phyloP scores from a whole-genome alignment of 129 eudicot genomes.

The Calendula officinalis region DNA sequence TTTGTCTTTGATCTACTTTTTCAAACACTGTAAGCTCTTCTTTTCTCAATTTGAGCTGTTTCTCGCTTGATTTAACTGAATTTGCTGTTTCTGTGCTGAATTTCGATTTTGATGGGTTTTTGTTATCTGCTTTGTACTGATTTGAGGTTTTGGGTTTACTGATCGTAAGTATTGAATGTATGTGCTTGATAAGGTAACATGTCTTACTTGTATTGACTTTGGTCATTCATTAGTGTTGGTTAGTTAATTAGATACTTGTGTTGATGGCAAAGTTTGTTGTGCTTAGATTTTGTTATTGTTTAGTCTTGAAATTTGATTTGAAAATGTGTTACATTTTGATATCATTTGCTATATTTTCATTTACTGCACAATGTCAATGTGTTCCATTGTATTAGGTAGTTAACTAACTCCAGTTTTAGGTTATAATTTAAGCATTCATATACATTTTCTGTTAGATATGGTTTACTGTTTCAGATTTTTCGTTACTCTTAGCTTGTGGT shows the following conservation, averaged over 20 bases:
- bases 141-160: constrained; percentile 33
- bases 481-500: background rate
- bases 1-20: constrained; percentile 25
- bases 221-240: background rate
- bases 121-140: constrained; percentile 3
- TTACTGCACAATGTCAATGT: constrained; percentile 10
- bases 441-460: background rate
- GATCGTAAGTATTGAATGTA: constrained; percentile 11
- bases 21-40: constrained; percentile 18
- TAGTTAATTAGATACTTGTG: background rate
- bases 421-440: background rate
- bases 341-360: background rate
- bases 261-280: constrained; percentile 3
- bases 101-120: background rate
- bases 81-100: constrained; percentile 1
- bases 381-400: background rate
- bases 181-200: constrained; percentile 13
- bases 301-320: constrained; percentile 6
- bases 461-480: background rate
- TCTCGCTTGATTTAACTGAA: constrained; percentile 19
- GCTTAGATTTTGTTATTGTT: background rate
- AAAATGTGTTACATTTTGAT: constrained; percentile 4
- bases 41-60: constrained; percentile 15
- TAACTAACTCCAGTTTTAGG: background rate
- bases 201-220: constrained; percentile 1